Conservation (phyloP, 257 asterid genomes). For the Lycium ferocissimum region DNA sequence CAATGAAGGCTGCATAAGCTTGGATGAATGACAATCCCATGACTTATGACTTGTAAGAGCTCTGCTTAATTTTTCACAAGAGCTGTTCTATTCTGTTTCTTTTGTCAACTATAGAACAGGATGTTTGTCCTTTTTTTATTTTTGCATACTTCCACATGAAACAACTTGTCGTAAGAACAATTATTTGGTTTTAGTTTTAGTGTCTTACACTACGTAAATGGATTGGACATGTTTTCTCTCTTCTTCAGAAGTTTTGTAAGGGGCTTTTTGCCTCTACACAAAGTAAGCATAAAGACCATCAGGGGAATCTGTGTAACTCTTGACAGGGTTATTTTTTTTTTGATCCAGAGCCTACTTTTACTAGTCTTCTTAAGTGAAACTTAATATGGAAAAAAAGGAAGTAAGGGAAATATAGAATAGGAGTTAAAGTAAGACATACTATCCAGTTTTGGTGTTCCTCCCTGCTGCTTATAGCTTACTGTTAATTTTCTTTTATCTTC, state of each 20-base stretch:
- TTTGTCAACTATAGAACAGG: not conserved
- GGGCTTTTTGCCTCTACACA: not conserved
- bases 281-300: not conserved
- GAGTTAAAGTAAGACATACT: not conserved
- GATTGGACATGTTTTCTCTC: not conserved
- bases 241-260: not conserved
- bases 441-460: too few relatives aligned
- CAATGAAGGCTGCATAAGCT: conserved; percentile 11
- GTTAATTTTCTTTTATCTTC: not conserved
- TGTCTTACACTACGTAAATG: not conserved
- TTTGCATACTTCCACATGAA: not conserved
- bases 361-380: not conserved
- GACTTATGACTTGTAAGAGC: not conserved
- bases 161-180: not conserved
- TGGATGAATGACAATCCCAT: not conserved
- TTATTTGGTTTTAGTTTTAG: not conserved
- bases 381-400: not conserved
- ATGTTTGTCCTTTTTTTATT: not conserved
- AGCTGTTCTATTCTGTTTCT: not conserved
- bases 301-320: not conserved
- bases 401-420: not conserved
- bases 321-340: not conserved
- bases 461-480: not conserved
- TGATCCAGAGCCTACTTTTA: not conserved
- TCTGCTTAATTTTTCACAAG: not conserved